These are phyloP conservation scores for Phytophthora palmivora DNA, from an alignment of 352 stramenopile genomes.

Conservation along the genomic window DNA sequence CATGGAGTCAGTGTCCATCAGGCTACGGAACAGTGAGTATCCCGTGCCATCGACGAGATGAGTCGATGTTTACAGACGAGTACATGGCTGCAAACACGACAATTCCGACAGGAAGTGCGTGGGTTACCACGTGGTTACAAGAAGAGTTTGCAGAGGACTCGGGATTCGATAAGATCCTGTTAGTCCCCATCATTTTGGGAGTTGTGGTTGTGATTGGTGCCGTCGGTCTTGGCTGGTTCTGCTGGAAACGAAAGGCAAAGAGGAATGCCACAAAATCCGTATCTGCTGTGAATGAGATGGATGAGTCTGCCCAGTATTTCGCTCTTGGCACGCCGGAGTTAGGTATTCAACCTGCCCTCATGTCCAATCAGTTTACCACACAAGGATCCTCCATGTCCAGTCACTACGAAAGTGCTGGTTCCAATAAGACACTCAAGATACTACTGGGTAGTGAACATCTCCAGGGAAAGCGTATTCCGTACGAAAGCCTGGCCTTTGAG, in stretches of 20 bases:
- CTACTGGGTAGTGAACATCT: slow-evolving; percentile 24
- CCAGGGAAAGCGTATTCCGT: slow-evolving; percentile 29
- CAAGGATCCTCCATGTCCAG: slow-evolving; percentile 16
- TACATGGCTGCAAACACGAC: slow-evolving; percentile 28
- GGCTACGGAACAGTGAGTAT: slow-evolving; percentile 18
- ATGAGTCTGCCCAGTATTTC: slow-evolving; percentile 15
- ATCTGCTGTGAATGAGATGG: not conserved
- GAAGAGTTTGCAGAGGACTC: slow-evolving; percentile 22
- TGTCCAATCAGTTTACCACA: slow-evolving; percentile 17
- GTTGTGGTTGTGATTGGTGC: slow-evolving; percentile 4
- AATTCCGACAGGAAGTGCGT: slow-evolving; percentile 16
- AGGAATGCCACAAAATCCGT: slow-evolving; percentile 8
- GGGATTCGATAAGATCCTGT: slow-evolving; percentile 11
- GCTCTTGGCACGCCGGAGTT: slow-evolving; percentile 14
- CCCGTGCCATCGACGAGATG: slow-evolving; percentile 14
- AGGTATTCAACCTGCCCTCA: not conserved
- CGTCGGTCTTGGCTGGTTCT: slow-evolving; percentile 21
- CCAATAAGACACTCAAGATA: slow-evolving; percentile 35
- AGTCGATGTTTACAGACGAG: slow-evolving; percentile 14
- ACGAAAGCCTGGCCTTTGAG: slow-evolving; percentile 23
- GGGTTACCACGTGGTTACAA: slow-evolving; percentile 30
- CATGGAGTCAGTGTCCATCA: slow-evolving; percentile 11
- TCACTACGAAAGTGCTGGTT: slow-evolving; percentile 31
- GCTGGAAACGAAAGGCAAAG: slow-evolving; percentile 14
- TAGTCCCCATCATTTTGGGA: slow-evolving; percentile 32